A percentile compares a stretch with the other conserved stretches of the same genome.
These are phyloP conservation scores for Tubosaeta sp. DNA, from an alignment of 768 basidiomycete genomes.

Conservation along the genomic window DNA sequence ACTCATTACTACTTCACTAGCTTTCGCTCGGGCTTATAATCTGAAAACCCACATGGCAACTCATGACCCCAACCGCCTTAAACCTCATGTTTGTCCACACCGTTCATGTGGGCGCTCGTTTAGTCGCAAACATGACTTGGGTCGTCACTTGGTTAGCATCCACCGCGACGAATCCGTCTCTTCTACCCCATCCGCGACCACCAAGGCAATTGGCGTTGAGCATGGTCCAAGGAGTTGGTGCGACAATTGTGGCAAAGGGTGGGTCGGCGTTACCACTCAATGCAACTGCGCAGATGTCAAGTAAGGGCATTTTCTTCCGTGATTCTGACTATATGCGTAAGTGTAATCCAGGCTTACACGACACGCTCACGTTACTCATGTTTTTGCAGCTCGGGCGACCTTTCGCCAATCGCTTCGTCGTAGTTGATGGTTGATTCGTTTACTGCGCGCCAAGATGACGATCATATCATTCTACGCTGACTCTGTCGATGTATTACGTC, in stretches of 20 bases:
- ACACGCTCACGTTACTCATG: slow-evolving; percentile 14
- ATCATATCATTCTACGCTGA: slow-evolving; percentile 33
- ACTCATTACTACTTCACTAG: slow-evolving; percentile 34
- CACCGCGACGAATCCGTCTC: slow-evolving; percentile 65
- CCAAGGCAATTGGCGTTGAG: slow-evolving; percentile 64
- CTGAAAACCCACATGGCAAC: slow-evolving; percentile 94
- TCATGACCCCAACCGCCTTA: slow-evolving; percentile 87
- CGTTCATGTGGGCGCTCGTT: slow-evolving; percentile 84
- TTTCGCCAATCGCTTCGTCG: slow-evolving; percentile 38
- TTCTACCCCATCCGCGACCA: slow-evolving; percentile 35
- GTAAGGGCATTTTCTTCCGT: slow-evolving; percentile 32
- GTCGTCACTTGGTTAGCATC: slow-evolving; percentile 83
- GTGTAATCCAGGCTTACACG: slow-evolving; percentile 2
- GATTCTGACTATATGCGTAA: slow-evolving; percentile 27
- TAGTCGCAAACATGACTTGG: slow-evolving; percentile 91
- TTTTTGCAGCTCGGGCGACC: slow-evolving; percentile 29
- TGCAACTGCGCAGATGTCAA: slow-evolving; percentile 68
- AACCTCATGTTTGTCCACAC: slow-evolving; percentile 87
- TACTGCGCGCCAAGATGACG: slow-evolving; percentile 28
- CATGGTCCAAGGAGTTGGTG: slow-evolving; percentile 66
- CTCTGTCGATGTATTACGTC: slow-evolving; percentile 55
- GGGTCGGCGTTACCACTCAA: slow-evolving; percentile 47
- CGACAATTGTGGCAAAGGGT: slow-evolving; percentile 68
- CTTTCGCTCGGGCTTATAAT: slow-evolving; percentile 91
- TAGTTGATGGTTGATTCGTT: slow-evolving; percentile 38